Evolutionary conservation across 345 rosid genomes (phyloP).

Genomic region (Jatropha curcas): DNA sequence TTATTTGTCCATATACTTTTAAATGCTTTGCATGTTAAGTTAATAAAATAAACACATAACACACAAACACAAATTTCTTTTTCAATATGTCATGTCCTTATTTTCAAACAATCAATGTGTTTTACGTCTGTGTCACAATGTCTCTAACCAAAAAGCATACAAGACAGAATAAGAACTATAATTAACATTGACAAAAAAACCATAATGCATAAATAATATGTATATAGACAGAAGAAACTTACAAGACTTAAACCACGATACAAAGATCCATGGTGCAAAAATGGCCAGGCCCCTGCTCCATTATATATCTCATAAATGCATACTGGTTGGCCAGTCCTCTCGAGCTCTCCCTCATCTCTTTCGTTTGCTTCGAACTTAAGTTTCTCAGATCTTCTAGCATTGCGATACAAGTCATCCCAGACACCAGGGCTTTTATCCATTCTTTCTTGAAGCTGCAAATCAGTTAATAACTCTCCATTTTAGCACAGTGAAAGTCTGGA

Average conservation of each 20-base stretch:
- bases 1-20: too few species aligned
- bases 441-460: slow-evolving; percentile 84
- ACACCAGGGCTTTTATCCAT: slow-evolving; percentile 60
- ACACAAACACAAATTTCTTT: too few species aligned
- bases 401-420: slow-evolving; percentile 91
- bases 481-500: slow-evolving; percentile 7
- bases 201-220: background rate
- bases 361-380: slow-evolving; percentile 85
- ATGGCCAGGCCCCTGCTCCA: slow-evolving; percentile 94
- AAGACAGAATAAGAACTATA: background rate
- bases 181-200: slow-evolving; percentile 1
- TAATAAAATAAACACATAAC: background rate
- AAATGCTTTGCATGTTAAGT: background rate
- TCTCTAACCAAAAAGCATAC: background rate
- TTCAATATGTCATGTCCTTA: background rate
- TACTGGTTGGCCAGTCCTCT: slow-evolving; percentile 91
- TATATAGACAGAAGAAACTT: slow-evolving; percentile 39
- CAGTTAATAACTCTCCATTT: slow-evolving; percentile 26
- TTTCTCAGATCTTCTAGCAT: slow-evolving; percentile 86
- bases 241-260: slow-evolving; percentile 96
- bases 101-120: background rate
- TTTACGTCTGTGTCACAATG: background rate
- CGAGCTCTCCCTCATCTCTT: slow-evolving; percentile 98
- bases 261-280: slow-evolving; percentile 93
- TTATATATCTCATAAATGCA: slow-evolving; percentile 89